Conservation (phyloP, 225 moss, liverwort and hornwort species). For the Bryum argenteum region DNA sequence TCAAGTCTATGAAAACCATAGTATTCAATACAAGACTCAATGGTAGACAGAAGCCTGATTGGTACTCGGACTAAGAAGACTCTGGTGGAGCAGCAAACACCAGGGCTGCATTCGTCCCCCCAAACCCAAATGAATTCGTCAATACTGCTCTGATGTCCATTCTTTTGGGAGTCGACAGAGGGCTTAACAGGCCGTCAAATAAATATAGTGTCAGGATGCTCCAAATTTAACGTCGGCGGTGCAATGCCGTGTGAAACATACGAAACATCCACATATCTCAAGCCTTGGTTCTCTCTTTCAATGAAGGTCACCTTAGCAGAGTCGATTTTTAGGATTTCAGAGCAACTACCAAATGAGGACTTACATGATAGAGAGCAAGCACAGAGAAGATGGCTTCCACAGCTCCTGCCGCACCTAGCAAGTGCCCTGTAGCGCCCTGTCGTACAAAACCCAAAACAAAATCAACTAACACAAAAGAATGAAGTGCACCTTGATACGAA, state of each 20-base stretch:
- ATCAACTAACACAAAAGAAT: too few species aligned
- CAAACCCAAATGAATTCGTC: conserved; percentile 99
- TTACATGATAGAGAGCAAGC: conserved; percentile 83
- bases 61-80: too few species aligned
- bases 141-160: conserved; percentile 72
- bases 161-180: conserved; percentile 56
- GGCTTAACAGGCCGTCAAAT: conserved; percentile 62
- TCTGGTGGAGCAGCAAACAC: conserved; percentile 63
- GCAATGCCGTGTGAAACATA: conserved; percentile 74
- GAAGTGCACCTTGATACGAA: too few species aligned
- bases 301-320: too few species aligned
- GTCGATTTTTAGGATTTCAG: not conserved
- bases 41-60: too few species aligned
- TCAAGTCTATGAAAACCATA: too few species aligned
- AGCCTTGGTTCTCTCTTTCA: not conserved
- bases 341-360: too few species aligned
- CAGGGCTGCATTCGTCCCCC: conserved; percentile 93
- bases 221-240: conserved; percentile 84
- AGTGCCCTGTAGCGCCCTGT: conserved; percentile 94
- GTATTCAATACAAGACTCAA: too few species aligned
- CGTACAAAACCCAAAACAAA: too few species aligned
- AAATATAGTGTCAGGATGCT: conserved; percentile 74
- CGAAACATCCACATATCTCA: not conserved
- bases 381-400: conserved; percentile 94
- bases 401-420: conserved; percentile 95